These are phyloP conservation scores for Pseudocercospora cruenta DNA, from an alignment of 2,329 filamentous ascomycete genomes.

Conservation along the genomic window DNA sequence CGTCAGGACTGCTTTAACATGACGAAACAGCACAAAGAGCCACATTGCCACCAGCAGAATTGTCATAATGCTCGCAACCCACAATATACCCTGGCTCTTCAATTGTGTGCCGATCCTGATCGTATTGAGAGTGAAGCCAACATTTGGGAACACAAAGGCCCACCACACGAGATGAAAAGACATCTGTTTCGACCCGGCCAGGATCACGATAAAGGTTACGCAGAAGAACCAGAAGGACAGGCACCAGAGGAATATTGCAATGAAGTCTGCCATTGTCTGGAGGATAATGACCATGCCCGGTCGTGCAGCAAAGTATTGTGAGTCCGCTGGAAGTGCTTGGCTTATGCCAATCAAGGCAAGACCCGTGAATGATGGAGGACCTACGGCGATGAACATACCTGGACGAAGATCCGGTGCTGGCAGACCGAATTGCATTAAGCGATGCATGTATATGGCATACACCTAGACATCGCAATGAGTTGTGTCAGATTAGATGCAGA, in stretches of 20 bases:
- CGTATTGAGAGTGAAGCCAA: constrained; percentile 63
- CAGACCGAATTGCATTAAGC: constrained; percentile 48
- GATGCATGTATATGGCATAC: constrained; percentile 47
- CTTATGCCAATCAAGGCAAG: constrained; percentile 33
- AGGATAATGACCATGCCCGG: constrained; percentile 28
- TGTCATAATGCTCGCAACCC: constrained; percentile 60
- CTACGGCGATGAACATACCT: constrained; percentile 58
- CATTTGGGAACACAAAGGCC: constrained; percentile 69
- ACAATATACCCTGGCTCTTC: constrained; percentile 55
- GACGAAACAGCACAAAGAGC: constrained; percentile 54
- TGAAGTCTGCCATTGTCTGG: constrained; percentile 31
- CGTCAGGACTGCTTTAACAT: constrained; percentile 55
- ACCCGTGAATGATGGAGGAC: constrained; percentile 41
- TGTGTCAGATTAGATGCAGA: no score
- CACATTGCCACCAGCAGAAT: constrained; percentile 59
- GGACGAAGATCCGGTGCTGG: constrained; percentile 47
- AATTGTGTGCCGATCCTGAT: constrained; percentile 59
- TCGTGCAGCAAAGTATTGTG: constrained; percentile 30
- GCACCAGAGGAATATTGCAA: constrained; percentile 53
- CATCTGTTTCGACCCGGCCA: constrained; percentile 29
- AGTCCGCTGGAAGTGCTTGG: constrained; percentile 25
- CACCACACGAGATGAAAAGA: constrained; percentile 57
- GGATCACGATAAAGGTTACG: constrained; percentile 27
- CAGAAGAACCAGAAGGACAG: constrained; percentile 54
- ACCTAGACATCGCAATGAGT: background rate